phyloP scores from a whole-genome alignment of 768 basidiomycete genomes.

The Neoboletus brunneissimus region DNA sequence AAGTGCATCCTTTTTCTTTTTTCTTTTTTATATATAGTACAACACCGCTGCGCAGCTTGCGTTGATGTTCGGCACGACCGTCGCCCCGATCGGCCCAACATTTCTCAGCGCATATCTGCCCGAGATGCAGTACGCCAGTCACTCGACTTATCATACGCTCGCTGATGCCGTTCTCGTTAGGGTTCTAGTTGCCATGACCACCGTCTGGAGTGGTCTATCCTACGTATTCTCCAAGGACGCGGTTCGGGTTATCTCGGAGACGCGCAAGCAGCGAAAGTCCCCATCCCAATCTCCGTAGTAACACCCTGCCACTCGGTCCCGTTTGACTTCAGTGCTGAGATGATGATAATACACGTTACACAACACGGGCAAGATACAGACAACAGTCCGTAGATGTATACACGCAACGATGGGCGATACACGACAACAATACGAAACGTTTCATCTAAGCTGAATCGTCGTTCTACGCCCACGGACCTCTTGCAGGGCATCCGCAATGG shows the following conservation, averaged over 20 bases:
- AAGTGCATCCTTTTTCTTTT: background rate
- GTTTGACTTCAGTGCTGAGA: background rate
- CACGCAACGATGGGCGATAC: background rate
- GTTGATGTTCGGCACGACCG: conserved; percentile 86
- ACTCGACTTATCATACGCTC: background rate
- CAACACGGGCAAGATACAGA: conserved; percentile 17
- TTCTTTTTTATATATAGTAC: conserved; percentile 43
- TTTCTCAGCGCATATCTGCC: conserved; percentile 55
- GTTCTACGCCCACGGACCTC: conserved; percentile 61
- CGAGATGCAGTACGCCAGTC: conserved; percentile 66
- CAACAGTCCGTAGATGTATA: conserved; percentile 7
- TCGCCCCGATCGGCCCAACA: conserved; percentile 71
- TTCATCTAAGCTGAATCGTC: conserved; percentile 12
- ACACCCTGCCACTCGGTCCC: background rate
- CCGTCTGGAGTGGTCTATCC: conserved; percentile 86
- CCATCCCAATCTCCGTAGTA: conserved; percentile 17
- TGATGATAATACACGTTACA: conserved; percentile 22
- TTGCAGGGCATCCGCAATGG: conserved; percentile 62
- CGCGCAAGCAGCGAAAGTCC: conserved; percentile 31
- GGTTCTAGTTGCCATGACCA: conserved; percentile 84
- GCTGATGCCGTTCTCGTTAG: conserved; percentile 41
- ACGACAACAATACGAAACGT: background rate
- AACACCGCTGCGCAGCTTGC: conserved; percentile 92
- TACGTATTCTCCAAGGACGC: conserved; percentile 77
- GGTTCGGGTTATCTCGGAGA: conserved; percentile 54